Evolutionary conservation across 768 basidiomycete species (phyloP), one percentile per base, ranked within the genome.

Genomic region (Amanita rimosa): DNA sequence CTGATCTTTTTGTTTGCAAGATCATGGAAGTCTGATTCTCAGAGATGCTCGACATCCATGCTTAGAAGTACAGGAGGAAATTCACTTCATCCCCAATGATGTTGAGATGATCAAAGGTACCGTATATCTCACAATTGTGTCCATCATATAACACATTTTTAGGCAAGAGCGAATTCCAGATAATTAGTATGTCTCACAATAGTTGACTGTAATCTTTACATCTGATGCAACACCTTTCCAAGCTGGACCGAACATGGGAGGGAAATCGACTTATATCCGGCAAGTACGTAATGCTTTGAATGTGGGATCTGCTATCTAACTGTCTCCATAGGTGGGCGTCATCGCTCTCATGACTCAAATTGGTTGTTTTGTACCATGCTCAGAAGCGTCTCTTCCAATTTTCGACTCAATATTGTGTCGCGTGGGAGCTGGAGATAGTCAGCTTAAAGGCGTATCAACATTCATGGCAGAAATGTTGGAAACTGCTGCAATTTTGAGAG

Each of bases 381-480:
- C 81, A 6, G 78, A 83, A 55, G 96, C 96, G 0, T 72, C 76
- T 22, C 55, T 98, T 1, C 96, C 96, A 0, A 80, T 98, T 46
- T 98, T 98, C 52, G 96, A 99, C 64, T 96, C 92, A 2, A 83
- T 99, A 38, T 67, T 98, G 9, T 96, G 95, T 50, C 76, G 96
- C 53, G 95, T 99, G 1, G 96, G 96, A 7, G 96, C 96, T 0
- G 96, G 96, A 0, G 96, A 99, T 62, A 94, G 89, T 62, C 95
- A 98, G 61, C 68, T 98, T 39, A 98, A 96, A 64, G 96, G 96
- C 9, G 91, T 99, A 0, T 95, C 92, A 21, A 99, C 95, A 0
- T 99, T 99, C 63, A 98, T 98, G 95, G 94, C 93, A 1, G 96
- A 99, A 65, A 98, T 98, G 96, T 74, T 99, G 24, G 96, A 99